Evolutionary conservation across 2,329 filamentous ascomycete genomes (phyloP).

Genomic region (Colletotrichum noveboracense): DNA sequence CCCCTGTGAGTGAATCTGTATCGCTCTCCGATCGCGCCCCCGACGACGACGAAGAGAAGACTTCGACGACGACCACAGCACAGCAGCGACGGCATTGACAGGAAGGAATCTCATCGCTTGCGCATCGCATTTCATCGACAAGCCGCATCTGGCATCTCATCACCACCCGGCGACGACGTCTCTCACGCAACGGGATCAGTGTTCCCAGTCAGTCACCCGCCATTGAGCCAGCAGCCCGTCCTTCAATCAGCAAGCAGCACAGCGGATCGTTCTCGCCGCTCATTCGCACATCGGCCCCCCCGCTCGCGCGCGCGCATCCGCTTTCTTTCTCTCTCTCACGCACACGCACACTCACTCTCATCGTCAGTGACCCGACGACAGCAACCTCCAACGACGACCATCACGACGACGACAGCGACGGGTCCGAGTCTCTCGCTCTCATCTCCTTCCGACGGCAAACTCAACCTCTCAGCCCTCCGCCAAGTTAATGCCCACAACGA

Average conservation of each 20-base stretch:
- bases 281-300: background rate
- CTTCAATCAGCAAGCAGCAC: background rate
- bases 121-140: background rate
- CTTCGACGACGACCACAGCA: background rate
- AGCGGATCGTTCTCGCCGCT: background rate
- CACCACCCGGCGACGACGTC: background rate
- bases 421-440: background rate
- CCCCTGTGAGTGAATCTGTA: background rate
- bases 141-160: background rate
- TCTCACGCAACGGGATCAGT: background rate
- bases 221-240: background rate
- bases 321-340: background rate
- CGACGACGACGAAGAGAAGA: background rate
- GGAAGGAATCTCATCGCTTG: background rate
- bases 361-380: background rate
- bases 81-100: background rate
- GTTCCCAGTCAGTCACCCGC: background rate
- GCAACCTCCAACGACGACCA: background rate
- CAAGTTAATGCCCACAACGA: constrained; percentile 9
- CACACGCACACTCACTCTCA: background rate
- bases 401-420: background rate
- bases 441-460: background rate
- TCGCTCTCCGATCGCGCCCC: background rate
- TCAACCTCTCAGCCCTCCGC: background rate
- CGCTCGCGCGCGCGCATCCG: background rate